Conservation (phyloP, 2,329 filamentous ascomycete genomes). For the Clathrospora elynae region DNA sequence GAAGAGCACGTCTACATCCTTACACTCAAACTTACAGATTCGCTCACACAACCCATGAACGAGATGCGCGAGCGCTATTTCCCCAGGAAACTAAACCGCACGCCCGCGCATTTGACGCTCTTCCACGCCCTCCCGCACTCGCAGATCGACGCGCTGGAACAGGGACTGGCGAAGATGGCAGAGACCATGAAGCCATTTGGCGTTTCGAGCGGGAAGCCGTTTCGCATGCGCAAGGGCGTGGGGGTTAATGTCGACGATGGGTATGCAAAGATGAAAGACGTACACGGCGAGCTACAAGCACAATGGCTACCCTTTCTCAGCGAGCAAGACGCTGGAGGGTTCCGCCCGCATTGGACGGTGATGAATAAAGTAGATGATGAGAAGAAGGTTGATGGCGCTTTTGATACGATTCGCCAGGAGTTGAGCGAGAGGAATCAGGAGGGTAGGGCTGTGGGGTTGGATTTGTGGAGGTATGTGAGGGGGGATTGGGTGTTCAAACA, state of each 20-base stretch:
- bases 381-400: slow-evolving; percentile 44
- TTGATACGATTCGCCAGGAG: slow-evolving; percentile 41
- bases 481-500: slow-evolving; percentile 50
- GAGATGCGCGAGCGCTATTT: slow-evolving; percentile 50
- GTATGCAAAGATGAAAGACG: slow-evolving; percentile 36
- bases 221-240: slow-evolving; percentile 51
- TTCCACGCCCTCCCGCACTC: slow-evolving; percentile 54
- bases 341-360: slow-evolving; percentile 53
- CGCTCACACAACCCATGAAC: slow-evolving; percentile 49
- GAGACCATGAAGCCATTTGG: slow-evolving; percentile 42
- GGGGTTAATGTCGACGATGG: slow-evolving; percentile 46
- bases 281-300: slow-evolving; percentile 44
- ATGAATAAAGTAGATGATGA: slow-evolving; percentile 56
- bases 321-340: slow-evolving; percentile 50
- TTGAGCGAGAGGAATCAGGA: slow-evolving; percentile 39
- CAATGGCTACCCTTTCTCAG: slow-evolving; percentile 50
- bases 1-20: slow-evolving; percentile 51
- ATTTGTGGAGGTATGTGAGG: slow-evolving; percentile 51
- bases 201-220: slow-evolving; percentile 47
- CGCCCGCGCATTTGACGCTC: slow-evolving; percentile 52
- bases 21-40: slow-evolving; percentile 49
- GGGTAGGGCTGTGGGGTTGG: slow-evolving; percentile 48
- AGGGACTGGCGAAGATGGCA: slow-evolving; percentile 38
- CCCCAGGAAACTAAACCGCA: slow-evolving; percentile 50
- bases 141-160: slow-evolving; percentile 44